Percentiles rank a stretch among this genome's conserved stretches.
Conservation (phyloP, 192 early-diverging fungal species). For the Rhizophagus clarus region DNA sequence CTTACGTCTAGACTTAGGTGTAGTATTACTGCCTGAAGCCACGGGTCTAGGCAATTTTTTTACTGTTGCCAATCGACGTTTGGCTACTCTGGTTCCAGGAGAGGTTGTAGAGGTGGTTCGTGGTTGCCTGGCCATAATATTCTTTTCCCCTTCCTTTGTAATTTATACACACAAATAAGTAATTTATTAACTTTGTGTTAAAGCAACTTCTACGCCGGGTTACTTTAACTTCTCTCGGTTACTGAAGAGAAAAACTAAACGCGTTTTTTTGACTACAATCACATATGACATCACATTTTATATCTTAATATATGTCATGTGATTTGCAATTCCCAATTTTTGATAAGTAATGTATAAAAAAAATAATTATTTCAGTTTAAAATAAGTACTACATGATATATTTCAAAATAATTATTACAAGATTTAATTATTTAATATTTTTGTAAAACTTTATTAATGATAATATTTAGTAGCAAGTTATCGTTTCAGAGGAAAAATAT, state of each 20-base stretch:
- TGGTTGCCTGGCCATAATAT: conserved; percentile 1
- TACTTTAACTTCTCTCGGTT: too few relatives aligned
- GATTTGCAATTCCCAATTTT: too few relatives aligned
- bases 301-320: too few relatives aligned
- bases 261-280: not conserved
- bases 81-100: not conserved
- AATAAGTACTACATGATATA: too few relatives aligned
- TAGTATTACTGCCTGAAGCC: not conserved
- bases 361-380: too few relatives aligned
- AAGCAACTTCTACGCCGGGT: not conserved
- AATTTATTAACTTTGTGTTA: not conserved
- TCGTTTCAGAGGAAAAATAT: not conserved
- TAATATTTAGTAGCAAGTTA: too few relatives aligned
- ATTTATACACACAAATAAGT: not conserved
- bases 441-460: too few relatives aligned
- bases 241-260: not conserved
- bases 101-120: not conserved
- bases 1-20: not conserved
- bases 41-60: not conserved
- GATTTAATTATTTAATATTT: too few relatives aligned
- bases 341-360: too few relatives aligned
- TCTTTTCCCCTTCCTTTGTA: too few relatives aligned
- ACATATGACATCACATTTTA: not conserved
- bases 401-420: too few relatives aligned
- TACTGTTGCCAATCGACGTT: not conserved